These are phyloP conservation scores for Astrothelium subdiscretum DNA, from an alignment of 495 filamentous ascomycete species.

Conservation along the genomic window DNA sequence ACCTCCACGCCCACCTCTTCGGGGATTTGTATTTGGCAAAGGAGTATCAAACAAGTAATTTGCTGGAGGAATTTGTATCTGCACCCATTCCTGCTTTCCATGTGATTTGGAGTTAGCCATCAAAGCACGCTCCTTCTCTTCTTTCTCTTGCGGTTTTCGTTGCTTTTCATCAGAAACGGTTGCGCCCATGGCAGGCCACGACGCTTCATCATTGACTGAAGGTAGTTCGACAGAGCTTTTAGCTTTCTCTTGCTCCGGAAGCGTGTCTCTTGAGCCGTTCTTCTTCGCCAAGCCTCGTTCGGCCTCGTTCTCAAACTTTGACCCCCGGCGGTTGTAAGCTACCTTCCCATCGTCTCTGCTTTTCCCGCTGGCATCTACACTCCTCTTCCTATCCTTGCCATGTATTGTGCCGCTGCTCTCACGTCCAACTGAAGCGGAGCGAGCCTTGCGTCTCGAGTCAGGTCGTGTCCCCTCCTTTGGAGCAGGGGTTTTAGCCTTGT, in stretches of 20 bases:
- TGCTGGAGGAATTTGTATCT: conserved; percentile 45
- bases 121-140: conserved; percentile 46
- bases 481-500: neutral
- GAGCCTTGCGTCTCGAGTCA: conserved; percentile 24
- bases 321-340: neutral
- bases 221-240: conserved; percentile 40
- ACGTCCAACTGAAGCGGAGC: conserved; percentile 8
- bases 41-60: conserved; percentile 54
- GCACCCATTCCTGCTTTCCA: conserved; percentile 33
- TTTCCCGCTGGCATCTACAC: conserved; percentile 27
- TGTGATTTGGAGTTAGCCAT: conserved; percentile 15
- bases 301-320: neutral
- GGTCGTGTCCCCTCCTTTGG: conserved; percentile 11
- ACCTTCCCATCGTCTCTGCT: conserved; percentile 34
- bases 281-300: neutral
- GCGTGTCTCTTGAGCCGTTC: neutral
- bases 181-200: conserved; percentile 69
- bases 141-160: conserved; percentile 55
- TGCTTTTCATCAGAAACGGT: conserved; percentile 64
- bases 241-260: neutral
- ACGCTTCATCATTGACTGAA: conserved; percentile 58
- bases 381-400: conserved; percentile 33
- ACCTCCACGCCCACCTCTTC: conserved; percentile 25
- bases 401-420: neutral
- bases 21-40: conserved; percentile 36